phyloP scores from a whole-genome alignment of 305 asterid species.

The Fraxinus platypoda region DNA sequence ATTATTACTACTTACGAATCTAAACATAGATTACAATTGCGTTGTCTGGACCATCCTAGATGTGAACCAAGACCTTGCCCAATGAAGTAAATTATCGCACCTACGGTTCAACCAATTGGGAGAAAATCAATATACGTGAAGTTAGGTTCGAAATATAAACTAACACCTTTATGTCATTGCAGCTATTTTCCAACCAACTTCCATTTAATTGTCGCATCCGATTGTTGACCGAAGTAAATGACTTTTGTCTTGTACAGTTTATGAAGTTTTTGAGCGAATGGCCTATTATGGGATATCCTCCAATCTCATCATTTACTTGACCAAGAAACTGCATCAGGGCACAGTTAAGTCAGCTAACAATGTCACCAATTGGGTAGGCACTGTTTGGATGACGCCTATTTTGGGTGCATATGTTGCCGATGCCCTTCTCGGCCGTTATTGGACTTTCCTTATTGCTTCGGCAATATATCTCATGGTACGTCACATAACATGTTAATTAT shows the following conservation, averaged over 20 bases:
- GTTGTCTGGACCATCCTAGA: too few relatives aligned
- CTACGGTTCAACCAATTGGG: too few relatives aligned
- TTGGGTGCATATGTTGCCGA: conserved; percentile 85
- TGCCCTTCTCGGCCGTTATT: conserved; percentile 71
- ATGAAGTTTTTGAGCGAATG: conserved; percentile 91
- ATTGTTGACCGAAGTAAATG: not conserved
- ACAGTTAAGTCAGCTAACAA: conserved; percentile 72
- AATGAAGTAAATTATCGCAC: too few relatives aligned
- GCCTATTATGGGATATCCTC: conserved; percentile 82
- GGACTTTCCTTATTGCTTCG: conserved; percentile 62
- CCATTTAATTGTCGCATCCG: not conserved
- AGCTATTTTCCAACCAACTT: not conserved
- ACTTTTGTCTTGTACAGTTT: conserved; percentile 40
- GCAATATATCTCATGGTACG: conserved; percentile 63
- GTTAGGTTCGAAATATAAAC: too few relatives aligned
- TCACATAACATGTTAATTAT: not conserved
- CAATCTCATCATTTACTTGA: conserved; percentile 65
- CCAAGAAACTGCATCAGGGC: conserved; percentile 57
- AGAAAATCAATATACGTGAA: too few relatives aligned
- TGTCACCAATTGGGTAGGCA: conserved; percentile 84
- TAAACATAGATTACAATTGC: too few relatives aligned
- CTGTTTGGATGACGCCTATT: conserved; percentile 77
- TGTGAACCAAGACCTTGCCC: too few relatives aligned
- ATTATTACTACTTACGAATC: not conserved
- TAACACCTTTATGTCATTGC: not conserved